Evolutionary conservation across 768 basidiomycete genomes (phyloP).

Genomic region (Crucibulum laeve): DNA sequence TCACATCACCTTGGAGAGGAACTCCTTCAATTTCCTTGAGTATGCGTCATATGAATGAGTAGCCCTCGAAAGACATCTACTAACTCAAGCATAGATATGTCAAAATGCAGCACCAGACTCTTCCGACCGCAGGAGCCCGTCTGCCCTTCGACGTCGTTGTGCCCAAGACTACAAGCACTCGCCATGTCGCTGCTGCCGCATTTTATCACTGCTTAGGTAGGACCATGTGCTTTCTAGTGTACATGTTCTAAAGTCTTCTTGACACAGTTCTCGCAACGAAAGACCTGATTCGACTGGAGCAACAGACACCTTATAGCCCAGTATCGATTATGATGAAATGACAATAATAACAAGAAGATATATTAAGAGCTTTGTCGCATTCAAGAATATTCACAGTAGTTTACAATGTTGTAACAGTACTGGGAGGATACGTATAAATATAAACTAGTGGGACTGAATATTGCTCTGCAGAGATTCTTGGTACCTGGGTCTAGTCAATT

Average conservation of each 20-base stretch:
- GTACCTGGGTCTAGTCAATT: too few species aligned
- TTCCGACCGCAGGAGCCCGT: conserved; percentile 39
- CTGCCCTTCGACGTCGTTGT: conserved; percentile 66
- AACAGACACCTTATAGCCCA: conserved; percentile 54
- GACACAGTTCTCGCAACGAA: conserved; percentile 80
- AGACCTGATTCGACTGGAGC: conserved; percentile 57
- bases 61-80: conserved; percentile 7
- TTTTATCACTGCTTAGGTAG: conserved; percentile 84
- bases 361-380: too few species aligned
- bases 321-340: conserved; percentile 35
- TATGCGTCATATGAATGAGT: conserved; percentile 23
- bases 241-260: conserved; percentile 37
- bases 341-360: too few species aligned
- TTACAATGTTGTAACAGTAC: too few species aligned
- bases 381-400: too few species aligned
- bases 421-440: too few species aligned
- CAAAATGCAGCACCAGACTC: conserved; percentile 67
- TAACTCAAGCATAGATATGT: conserved; percentile 48
- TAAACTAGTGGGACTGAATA: too few species aligned
- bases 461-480: too few species aligned
- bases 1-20: conserved; percentile 61
- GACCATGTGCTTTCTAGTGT: conserved; percentile 11
- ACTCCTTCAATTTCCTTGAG: conserved; percentile 81
- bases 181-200: conserved; percentile 75
- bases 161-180: conserved; percentile 61